Conservation (phyloP, 176 grass and related monocot species). For the Hordeum marinum region DNA sequence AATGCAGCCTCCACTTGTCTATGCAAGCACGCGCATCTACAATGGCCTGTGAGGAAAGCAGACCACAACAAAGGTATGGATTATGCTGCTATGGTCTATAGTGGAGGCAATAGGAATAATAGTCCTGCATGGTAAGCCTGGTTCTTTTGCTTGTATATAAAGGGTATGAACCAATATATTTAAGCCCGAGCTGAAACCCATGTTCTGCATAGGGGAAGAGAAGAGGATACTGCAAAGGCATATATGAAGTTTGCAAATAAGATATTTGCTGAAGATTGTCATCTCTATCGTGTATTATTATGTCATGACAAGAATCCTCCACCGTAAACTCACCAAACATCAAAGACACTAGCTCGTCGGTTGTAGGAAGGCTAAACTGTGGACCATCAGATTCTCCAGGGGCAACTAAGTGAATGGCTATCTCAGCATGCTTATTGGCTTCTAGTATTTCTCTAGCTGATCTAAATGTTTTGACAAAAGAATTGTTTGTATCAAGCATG, state of each 20-base stretch:
- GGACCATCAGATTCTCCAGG: background rate
- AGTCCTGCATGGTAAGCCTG: background rate
- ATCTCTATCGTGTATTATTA: background rate
- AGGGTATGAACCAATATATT: background rate
- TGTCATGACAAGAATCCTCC: background rate
- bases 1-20: background rate
- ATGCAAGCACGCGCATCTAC: too few relatives aligned
- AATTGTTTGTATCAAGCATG: background rate
- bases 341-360: background rate
- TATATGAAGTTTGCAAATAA: background rate
- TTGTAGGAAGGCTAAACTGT: background rate
- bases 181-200: background rate
- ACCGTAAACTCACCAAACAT: background rate
- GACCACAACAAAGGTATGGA: too few relatives aligned
- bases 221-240: background rate
- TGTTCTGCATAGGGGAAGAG: background rate
- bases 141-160: background rate
- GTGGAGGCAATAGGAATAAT: background rate
- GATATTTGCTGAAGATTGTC: background rate
- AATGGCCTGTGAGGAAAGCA: too few relatives aligned
- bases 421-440: background rate
- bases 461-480: background rate
- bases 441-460: background rate
- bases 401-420: background rate
- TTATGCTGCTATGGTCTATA: background rate